Evolutionary conservation across 2,329 filamentous ascomycete species (phyloP), one percentile per base, ranked within the genome.

Genomic region (Emmonsiellopsis sp.): DNA sequence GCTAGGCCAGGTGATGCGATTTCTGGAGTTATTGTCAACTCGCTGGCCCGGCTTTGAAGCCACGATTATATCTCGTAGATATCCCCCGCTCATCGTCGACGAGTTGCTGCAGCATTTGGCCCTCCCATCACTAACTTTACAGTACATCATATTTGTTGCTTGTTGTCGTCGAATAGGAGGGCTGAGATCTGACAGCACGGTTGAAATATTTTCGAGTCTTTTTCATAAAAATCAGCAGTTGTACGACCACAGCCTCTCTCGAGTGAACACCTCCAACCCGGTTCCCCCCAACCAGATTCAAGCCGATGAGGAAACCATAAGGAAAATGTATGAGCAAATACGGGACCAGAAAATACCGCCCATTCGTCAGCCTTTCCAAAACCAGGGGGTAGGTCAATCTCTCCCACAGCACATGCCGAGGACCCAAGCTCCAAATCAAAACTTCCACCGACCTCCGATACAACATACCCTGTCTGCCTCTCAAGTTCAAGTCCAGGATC

Each of bases 81-180:
- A 75, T 58, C 82, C 82, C 3, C 77, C 82, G 5, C 66, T 83
- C n/a, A 73, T 80, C 36, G 14, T 13, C 17, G 3, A 6, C 36
- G 36, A 39, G 36, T 66, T 86, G 32, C 63, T 73, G 4, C 62
- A 64, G n/a, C 59, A 65, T 10, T 70, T 85, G 37, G 62, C 64
- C 5, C 63, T 84, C 10, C 63, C 62, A 6, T 85, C 82, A 0
- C 62, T 68, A 0, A 70, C 75, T 1, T 65, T 86, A 6, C 78
- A 82, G 58, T 65, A 64, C 1, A 75, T 82, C 32, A 65, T 82
- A 2, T 85, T 83, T 53, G 49, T 60, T 11, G 64, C 63, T 7
- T 59, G 63, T n/a, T 64, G 60, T 47, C 66, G 68, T 8, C 57
- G 60, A 42, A 46, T 70, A 14, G 21, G 14, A 36, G 49, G 13